Evolutionary conservation across 179 eudicot species (phyloP).

Genomic region (Beta corolliflora): DNA sequence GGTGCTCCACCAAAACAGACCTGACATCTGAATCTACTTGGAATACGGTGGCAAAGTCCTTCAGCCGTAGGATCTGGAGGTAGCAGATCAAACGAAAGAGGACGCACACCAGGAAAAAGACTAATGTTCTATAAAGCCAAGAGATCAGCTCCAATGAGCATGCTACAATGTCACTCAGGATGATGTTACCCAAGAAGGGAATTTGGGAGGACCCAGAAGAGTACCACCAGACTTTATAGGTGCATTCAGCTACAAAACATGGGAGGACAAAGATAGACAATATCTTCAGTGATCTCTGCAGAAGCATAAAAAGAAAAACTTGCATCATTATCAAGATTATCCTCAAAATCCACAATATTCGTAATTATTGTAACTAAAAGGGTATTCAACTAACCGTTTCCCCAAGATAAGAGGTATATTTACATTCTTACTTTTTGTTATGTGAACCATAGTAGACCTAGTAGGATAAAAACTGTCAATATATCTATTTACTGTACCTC

Average conservation of each 20-base stretch:
- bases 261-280: slow-evolving; percentile 73
- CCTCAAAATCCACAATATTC: neutral
- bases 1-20: slow-evolving; percentile 71
- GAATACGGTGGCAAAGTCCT: slow-evolving; percentile 83
- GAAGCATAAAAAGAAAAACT: neutral
- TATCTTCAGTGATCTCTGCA: slow-evolving; percentile 80
- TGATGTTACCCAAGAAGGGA: slow-evolving; percentile 70
- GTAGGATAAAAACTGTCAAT: too few relatives aligned
- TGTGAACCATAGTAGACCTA: too few relatives aligned
- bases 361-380: neutral
- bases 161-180: slow-evolving; percentile 62
- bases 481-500: too few relatives aligned
- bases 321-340: neutral
- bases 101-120: slow-evolving; percentile 85
- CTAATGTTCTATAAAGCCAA: slow-evolving; percentile 86
- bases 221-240: slow-evolving; percentile 97
- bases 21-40: slow-evolving; percentile 74
- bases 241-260: slow-evolving; percentile 71
- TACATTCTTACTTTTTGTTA: too few relatives aligned
- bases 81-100: slow-evolving; percentile 92
- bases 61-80: slow-evolving; percentile 87
- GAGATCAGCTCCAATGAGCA: slow-evolving; percentile 80
- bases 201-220: slow-evolving; percentile 67
- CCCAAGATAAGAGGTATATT: too few relatives aligned
- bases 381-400: too few relatives aligned